phyloP scores from a whole-genome alignment of 2,329 filamentous ascomycete species.

The Westerdykella sp. region DNA sequence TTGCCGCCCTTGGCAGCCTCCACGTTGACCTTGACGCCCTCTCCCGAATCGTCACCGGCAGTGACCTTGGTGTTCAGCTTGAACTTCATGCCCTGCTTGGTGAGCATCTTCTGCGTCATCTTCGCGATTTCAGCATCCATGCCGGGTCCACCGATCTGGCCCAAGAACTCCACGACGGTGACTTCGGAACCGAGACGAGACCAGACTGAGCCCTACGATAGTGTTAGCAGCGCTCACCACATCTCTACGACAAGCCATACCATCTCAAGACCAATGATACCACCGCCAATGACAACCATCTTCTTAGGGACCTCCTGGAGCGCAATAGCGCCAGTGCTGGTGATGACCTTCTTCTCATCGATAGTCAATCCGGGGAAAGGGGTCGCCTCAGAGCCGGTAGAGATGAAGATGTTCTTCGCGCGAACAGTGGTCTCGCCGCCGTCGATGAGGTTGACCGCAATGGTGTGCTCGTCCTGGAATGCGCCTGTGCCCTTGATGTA shows the following conservation, averaged over 20 bases:
- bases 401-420: slow-evolving; percentile 97
- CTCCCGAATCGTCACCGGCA: slow-evolving; percentile 71
- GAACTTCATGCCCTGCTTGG: slow-evolving; percentile 97
- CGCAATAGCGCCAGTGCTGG: slow-evolving; percentile 88
- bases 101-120: slow-evolving; percentile 81
- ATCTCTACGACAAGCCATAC: slow-evolving; percentile 37
- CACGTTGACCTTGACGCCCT: slow-evolving; percentile 72
- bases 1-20: slow-evolving; percentile 97
- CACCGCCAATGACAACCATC: slow-evolving; percentile 95
- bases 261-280: slow-evolving; percentile 99
- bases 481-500: slow-evolving; percentile 91
- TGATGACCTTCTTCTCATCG: slow-evolving; percentile 96
- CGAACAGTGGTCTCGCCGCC: slow-evolving; percentile 82
- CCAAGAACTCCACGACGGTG: slow-evolving; percentile 93
- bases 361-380: slow-evolving; percentile 94
- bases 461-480: slow-evolving; percentile 81
- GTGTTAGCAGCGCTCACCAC: slow-evolving; percentile 17
- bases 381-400: slow-evolving; percentile 89
- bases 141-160: slow-evolving; percentile 92
- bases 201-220: slow-evolving; percentile 72
- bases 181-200: slow-evolving; percentile 89
- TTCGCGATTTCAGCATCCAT: slow-evolving; percentile 96
- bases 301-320: slow-evolving; percentile 89
- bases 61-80: slow-evolving; percentile 95
- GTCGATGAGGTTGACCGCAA: slow-evolving; percentile 84